Base-by-base conservation (phyloP, 371 early-diverging fungal genomes). In the Encephalitozoon cuniculi region DNA sequence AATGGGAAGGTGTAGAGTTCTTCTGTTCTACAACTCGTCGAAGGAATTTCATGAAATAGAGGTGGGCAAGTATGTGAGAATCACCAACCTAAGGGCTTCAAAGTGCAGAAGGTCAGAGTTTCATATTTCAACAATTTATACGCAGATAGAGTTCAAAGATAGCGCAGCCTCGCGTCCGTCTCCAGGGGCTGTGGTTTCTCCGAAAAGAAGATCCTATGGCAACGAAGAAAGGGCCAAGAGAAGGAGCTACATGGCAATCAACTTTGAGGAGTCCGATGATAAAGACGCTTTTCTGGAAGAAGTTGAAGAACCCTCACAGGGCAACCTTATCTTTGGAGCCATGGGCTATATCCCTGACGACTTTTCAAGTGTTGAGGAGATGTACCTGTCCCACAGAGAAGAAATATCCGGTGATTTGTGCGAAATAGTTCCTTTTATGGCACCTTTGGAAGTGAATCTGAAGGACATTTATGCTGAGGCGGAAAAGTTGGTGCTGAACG, bases 101-200 rank as follows among this genome's bases (percentile, higher is more conserved):
- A 25, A 30, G 8, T 59, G 82, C 18, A 75, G 70, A 15, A 46
- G 59, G 9, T 71, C 67, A 64, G 74, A 32, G 15, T 76, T 80
- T 46, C 82, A 78, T 52, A 40, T 84, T 23, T 84, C 84, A 37
- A 78, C 84, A 12, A 74, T 84, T 6, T 84, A 78, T 63, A 84
- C 84, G 51, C 78, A 80, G 63, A 41, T 80, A 28, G 49, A 69
- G 49, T 54, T 64, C 26, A 44, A 25, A 1, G 34, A 53, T 30
- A 37, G 53, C 21, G 18, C 1, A 7, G 11, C 11, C 25, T 41
- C 2, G n/a, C 63, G 2, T 32, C 40, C 21, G 11, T 1, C 2
- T 67, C 49, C 23, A 9, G 11, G 21, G 7, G 49, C 4, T 67
- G 43, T 67, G 28, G 43, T 6, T 44, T 46, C 21, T 44, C 43